Evolutionary conservation across 352 stramenopile genomes (phyloP).

Genomic region (Globisporangium rhizosaccharum): DNA sequence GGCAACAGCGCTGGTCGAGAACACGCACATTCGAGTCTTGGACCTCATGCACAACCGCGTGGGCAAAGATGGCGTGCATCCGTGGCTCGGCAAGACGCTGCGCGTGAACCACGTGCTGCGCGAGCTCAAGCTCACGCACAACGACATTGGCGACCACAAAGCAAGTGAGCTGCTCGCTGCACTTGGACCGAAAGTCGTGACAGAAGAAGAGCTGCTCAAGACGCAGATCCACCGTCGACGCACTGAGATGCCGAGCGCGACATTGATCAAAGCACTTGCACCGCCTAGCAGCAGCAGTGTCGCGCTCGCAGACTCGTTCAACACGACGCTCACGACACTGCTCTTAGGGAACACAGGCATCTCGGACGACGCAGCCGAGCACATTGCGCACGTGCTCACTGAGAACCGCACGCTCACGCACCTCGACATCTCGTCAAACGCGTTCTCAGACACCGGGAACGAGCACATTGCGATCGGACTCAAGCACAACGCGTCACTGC

Average conservation of each 20-base stretch:
- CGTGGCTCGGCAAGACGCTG: constrained; percentile 61
- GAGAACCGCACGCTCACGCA: constrained; percentile 46
- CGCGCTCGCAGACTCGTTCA: constrained; percentile 26
- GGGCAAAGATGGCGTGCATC: constrained; percentile 39
- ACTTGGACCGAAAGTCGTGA: constrained; percentile 33
- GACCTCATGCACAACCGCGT: constrained; percentile 74
- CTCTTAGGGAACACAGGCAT: constrained; percentile 58
- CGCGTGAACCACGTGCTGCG: constrained; percentile 39
- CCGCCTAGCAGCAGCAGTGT: background rate
- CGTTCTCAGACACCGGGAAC: constrained; percentile 32
- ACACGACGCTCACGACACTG: constrained; percentile 50
- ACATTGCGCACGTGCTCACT: constrained; percentile 39
- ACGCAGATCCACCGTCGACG: constrained; percentile 26
- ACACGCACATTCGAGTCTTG: constrained; percentile 33
- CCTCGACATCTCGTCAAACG: constrained; percentile 49
- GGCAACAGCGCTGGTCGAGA: constrained; percentile 38
- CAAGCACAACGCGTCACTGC: constrained; percentile 37
- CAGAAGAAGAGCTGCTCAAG: constrained; percentile 53
- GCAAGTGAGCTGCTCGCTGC: constrained; percentile 43
- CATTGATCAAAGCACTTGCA: constrained; percentile 3
- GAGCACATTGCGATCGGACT: constrained; percentile 40
- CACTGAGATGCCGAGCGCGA: constrained; percentile 17
- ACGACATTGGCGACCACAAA: constrained; percentile 54
- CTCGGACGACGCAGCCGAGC: constrained; percentile 36
- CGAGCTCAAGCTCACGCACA: constrained; percentile 63